Evolutionary conservation across 148 eudicot species (phyloP).

Genomic region (Vaccinium vitisidaea): DNA sequence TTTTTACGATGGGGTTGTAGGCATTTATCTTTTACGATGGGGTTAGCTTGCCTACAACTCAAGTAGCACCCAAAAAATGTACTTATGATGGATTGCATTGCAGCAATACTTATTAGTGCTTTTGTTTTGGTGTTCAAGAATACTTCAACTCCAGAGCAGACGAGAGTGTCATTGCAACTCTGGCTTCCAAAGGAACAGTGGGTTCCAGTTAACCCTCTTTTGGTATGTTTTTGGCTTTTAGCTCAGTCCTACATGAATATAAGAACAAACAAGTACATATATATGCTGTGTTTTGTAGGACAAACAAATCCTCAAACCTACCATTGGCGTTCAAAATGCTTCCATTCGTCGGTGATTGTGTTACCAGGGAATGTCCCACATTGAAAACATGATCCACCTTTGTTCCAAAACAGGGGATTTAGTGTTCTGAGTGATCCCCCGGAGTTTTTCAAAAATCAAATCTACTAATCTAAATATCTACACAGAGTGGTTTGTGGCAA

Average conservation of each 20-base stretch:
- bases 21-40: background rate
- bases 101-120: background rate
- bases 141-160: slow-evolving; percentile 83
- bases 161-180: slow-evolving; percentile 69
- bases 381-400: background rate
- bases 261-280: background rate
- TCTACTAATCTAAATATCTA: background rate
- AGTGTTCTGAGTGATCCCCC: background rate
- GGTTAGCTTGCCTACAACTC: background rate
- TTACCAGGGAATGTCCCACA: background rate
- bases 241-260: background rate
- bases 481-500: background rate
- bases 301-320: background rate
- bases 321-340: background rate
- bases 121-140: slow-evolving; percentile 41
- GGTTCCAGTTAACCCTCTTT: slow-evolving; percentile 90
- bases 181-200: slow-evolving; percentile 99
- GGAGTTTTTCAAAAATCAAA: background rate
- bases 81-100: background rate
- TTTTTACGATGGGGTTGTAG: too few species aligned
- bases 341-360: background rate
- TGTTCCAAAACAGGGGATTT: background rate
- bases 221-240: slow-evolving; percentile 51
- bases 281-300: background rate
- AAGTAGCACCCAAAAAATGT: background rate